Evolutionary conservation across 2,329 filamentous ascomycete genomes (phyloP), one percentile per base, ranked within the genome.

Genomic region (Alternaria conjuncta): DNA sequence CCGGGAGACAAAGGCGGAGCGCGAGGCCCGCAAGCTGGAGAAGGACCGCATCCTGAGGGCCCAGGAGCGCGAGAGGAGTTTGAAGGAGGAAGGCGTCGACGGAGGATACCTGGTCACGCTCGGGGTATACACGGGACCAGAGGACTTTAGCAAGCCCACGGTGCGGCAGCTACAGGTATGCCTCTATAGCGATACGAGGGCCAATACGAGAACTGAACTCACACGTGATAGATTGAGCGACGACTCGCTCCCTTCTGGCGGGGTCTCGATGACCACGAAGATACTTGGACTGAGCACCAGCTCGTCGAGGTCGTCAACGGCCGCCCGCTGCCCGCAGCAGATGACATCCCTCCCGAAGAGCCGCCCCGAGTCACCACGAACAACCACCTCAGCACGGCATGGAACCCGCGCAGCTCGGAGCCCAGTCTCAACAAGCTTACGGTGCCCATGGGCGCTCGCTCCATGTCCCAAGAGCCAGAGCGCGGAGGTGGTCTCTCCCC

Each of bases 191-290:
- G 13, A 50, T n/a, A 25, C 10, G 2, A 41, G 56, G 41, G 58
- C 69, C 12, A 3, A 36, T 13, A 28, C 10, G 3, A 41, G 56
- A 45, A 59, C 71, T 23, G 21, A 26, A 53, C 65, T 72, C 57
- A 73, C 64, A 67, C 20, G 32, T 43, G 43, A n/a, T 75, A 98
- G 95, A 94, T 99, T 78, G 96, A 99, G 81, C 88, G 96, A 71
- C 90, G 92, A 66, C 82, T 99, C 65, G 96, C 96, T 45, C 96
- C 96, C 0, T 99, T 99, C 79, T 99, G 95, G 94, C 90, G 91
- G 76, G 96, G 96, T 6, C 84, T 99, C 5, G 91, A 97, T 68
- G 94, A 98, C 79, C 93, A 96, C 79, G 91, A 90, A 15, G 88
- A 92, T 21, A 92, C 88, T 56, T 99, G 96, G 96, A 92, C 93